Evolutionary conservation across 768 basidiomycete species (phyloP), one percentile per base, ranked within the genome.

Genomic region (Naematelia aurantialba): DNA sequence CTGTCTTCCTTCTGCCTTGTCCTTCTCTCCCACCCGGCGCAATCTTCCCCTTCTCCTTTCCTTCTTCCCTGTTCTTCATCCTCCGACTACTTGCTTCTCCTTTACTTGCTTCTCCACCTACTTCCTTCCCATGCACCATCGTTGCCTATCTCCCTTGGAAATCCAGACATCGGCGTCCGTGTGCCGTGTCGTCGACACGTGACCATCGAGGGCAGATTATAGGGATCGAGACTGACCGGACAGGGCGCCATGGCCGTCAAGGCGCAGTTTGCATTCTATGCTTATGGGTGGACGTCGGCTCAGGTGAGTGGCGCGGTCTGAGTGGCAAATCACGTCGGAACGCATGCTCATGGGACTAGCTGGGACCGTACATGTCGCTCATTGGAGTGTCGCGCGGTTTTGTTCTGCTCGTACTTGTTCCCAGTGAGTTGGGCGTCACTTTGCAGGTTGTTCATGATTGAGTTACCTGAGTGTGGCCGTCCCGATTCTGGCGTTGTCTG

Each of bases 331-430:
- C n/a, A 22, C n/a, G 12, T 27, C 42, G 42, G 42, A 44, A n/a
- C n/a, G n/a, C n/a, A 26, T 26, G 44, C 45, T 29, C 12, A 31
- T 34, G 8, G 34, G 14, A 31, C 2, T 53, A 75, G 69, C 68
- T 77, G 5, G 76, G 76, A 1, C 70, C 74, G 3, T 77, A 61
- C 56, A 68, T 77, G 70, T 73, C 72, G 0, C 30, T 73, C 5
- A 58, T 70, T 34, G 66, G 66, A 22, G 58, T 64, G 19, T 55
- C 55, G 24, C 56, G 74, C 5, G 68, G 62, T 30, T 52, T 69
- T 12, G 61, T 68, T 1, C 65, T 77, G 29, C 62, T 77, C 2
- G 65, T 66, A 12, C 12, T 74, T 5, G 48, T 75, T 2, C 76
- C 76, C 4, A 25, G 75, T 75, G 45, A 67, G 73, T 69, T 29